Percentiles rank a stretch among this genome's conserved stretches.
Evolutionary conservation across 108 stramenopile genomes (phyloP).

Genomic region (Schizochytrium sp.): DNA sequence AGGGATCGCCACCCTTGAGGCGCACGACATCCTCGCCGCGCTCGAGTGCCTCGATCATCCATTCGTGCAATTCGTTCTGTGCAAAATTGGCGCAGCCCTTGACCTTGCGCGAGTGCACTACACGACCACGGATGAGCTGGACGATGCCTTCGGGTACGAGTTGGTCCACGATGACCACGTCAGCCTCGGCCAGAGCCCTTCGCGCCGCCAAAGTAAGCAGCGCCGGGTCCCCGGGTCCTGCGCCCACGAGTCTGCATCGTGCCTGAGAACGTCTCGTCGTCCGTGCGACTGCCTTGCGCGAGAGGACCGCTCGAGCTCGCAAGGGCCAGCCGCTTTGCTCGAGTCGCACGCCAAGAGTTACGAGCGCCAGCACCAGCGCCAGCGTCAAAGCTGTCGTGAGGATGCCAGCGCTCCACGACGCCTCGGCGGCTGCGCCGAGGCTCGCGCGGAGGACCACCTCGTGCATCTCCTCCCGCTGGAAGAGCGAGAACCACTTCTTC

Average conservation of each 20-base stretch:
- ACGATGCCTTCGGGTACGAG: slow-evolving; percentile 76
- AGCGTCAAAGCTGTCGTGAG: too few species aligned
- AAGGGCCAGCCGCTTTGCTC: background rate
- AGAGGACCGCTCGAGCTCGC: background rate
- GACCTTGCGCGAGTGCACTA: slow-evolving; percentile 71
- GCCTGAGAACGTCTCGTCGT: background rate
- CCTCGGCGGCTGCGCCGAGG: too few species aligned
- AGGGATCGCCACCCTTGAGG: slow-evolving; percentile 95
- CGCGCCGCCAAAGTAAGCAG: slow-evolving; percentile 82
- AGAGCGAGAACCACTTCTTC: too few species aligned
- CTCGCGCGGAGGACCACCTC: too few species aligned
- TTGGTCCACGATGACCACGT: slow-evolving; percentile 78
- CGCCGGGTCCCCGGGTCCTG: slow-evolving; percentile 88
- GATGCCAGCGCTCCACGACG: too few species aligned
- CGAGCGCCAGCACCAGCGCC: background rate
- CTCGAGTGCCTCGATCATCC: slow-evolving; percentile 66
- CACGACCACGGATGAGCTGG: slow-evolving; percentile 58
- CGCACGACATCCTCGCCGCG: slow-evolving; percentile 78
- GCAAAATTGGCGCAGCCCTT: slow-evolving; percentile 87
- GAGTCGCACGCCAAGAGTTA: background rate
- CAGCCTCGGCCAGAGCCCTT: slow-evolving; percentile 47
- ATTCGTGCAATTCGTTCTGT: slow-evolving; percentile 82
- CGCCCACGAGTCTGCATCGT: slow-evolving; percentile 62
- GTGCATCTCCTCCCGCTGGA: too few species aligned
- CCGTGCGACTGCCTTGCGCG: background rate